Conservation (phyloP, 1,139 yeast species). For the Kodamaea ohmeri region DNA sequence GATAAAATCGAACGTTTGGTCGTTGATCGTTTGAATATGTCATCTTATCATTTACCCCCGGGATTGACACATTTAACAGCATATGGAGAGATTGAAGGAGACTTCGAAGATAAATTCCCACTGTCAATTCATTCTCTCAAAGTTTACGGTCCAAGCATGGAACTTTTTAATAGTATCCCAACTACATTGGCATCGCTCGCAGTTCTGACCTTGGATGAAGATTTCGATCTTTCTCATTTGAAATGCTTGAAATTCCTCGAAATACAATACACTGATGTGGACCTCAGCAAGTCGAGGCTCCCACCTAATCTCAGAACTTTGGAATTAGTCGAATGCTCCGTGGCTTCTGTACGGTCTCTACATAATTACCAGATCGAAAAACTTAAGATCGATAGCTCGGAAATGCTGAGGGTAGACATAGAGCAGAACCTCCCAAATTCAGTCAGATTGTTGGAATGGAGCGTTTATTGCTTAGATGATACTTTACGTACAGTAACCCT, state of each 20-base stretch:
- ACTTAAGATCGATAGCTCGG: not conserved
- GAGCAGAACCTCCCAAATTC: not conserved
- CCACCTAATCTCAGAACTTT: constrained; percentile 3
- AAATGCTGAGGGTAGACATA: not conserved
- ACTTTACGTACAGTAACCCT: not conserved
- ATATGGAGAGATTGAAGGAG: not conserved
- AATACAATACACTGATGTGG: not conserved
- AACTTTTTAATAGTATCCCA: not conserved
- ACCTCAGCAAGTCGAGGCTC: not conserved
- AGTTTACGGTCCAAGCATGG: not conserved
- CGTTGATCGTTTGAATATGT: not conserved
- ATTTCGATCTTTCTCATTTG: not conserved
- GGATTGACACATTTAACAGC: not conserved
- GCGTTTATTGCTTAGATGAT: not conserved
- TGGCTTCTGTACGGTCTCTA: not conserved
- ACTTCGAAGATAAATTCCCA: not conserved
- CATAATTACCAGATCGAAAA: not conserved
- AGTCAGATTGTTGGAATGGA: not conserved
- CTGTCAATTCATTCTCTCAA: not conserved
- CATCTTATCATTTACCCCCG: not conserved
- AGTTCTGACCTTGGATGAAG: not conserved
- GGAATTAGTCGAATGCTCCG: not conserved
- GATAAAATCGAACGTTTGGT: not conserved
- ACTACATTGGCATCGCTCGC: not conserved
- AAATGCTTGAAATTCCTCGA: not conserved